Evolutionary conservation across 257 asterid species (phyloP).

Genomic region (Rhazya stricta): DNA sequence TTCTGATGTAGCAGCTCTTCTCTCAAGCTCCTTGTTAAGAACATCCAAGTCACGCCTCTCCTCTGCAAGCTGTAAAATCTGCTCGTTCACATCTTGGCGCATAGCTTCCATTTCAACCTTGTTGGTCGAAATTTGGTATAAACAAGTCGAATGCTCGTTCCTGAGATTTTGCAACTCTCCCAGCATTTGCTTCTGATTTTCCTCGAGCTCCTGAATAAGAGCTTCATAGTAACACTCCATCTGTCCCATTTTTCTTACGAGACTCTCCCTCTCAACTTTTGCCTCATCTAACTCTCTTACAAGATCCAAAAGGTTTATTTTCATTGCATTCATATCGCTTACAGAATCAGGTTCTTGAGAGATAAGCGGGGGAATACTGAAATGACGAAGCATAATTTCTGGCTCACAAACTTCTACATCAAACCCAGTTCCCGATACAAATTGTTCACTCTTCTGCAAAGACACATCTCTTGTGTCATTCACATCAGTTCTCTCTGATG

Average conservation of each 20-base stretch:
- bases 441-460: conserved; percentile 25
- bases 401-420: conserved; percentile 78
- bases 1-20: conserved; percentile 69
- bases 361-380: conserved; percentile 42
- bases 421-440: conserved; percentile 47
- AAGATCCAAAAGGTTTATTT: conserved; percentile 71
- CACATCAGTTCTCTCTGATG: conserved; percentile 30
- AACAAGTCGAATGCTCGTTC: conserved; percentile 76
- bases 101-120: conserved; percentile 63
- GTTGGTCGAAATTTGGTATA: conserved; percentile 54
- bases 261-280: conserved; percentile 76
- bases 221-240: conserved; percentile 96
- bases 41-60: conserved; percentile 65
- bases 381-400: conserved; percentile 59
- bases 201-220: conserved; percentile 87
- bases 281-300: conserved; percentile 87
- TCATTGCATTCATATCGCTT: conserved; percentile 61
- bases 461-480: conserved; percentile 30
- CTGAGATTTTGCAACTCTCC: conserved; percentile 75
- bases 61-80: conserved; percentile 49
- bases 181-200: conserved; percentile 77
- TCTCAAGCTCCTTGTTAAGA: conserved; percentile 73
- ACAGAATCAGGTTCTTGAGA: conserved; percentile 50
- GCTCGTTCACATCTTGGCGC: conserved; percentile 54
- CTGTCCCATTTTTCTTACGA: conserved; percentile 71